A percentile compares a stretch with the other conserved stretches of the same genome.
Evolutionary conservation across 2,329 filamentous ascomycete species (phyloP).

Genomic region (Apiospora phragmitis): DNA sequence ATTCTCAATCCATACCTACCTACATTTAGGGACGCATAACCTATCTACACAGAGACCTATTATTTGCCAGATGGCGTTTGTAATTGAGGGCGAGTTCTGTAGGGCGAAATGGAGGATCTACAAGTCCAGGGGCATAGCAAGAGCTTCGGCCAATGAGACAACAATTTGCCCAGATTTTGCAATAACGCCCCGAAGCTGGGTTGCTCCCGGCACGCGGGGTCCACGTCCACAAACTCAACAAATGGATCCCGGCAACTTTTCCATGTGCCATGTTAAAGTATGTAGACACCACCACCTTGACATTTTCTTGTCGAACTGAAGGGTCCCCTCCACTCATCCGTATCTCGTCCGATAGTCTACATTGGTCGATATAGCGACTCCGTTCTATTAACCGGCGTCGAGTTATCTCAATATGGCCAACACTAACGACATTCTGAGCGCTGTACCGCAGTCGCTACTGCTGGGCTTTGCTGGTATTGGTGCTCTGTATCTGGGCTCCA

Average conservation of each 20-base stretch:
- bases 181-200: neutral
- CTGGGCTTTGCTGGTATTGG: constrained; percentile 56
- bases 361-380: neutral
- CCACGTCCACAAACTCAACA: constrained; percentile 7
- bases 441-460: constrained; percentile 46
- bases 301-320: constrained; percentile 9
- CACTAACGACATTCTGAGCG: constrained; percentile 33
- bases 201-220: neutral
- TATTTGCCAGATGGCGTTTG: too few species aligned
- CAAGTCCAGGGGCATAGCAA: neutral
- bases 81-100: too few species aligned
- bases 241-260: constrained; percentile 12
- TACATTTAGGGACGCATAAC: too few species aligned
- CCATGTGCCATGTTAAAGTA: neutral
- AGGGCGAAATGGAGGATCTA: too few species aligned
- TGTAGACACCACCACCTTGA: neutral
- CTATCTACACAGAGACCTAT: too few species aligned
- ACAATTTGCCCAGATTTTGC: neutral
- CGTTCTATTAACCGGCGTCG: neutral
- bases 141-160: constrained; percentile 3
- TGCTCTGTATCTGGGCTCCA: constrained; percentile 56
- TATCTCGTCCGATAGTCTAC: constrained; percentile 12
- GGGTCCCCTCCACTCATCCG: constrained; percentile 9
- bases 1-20: too few species aligned
- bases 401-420: constrained; percentile 30